Conservation (phyloP, 2,329 filamentous ascomycete genomes). For the Metarhizium humberi region DNA sequence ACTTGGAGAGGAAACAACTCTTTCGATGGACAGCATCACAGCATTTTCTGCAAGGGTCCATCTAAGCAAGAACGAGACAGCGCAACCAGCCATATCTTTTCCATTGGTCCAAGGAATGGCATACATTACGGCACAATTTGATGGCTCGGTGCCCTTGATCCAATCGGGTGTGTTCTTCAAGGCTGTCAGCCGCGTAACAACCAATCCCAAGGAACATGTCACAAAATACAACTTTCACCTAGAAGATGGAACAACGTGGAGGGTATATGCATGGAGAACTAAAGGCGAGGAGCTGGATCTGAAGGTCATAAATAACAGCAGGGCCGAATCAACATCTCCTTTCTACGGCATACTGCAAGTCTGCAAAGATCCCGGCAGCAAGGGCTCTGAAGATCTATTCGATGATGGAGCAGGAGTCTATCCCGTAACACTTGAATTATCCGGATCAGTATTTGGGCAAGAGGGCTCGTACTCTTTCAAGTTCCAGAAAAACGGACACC, state of each 20-base stretch:
- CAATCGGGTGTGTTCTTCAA: conserved; percentile 68
- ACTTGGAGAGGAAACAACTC: conserved; percentile 49
- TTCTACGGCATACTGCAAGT: conserved; percentile 79
- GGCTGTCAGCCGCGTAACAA: conserved; percentile 48
- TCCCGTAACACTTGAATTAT: conserved; percentile 52
- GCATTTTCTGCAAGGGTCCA: conserved; percentile 59
- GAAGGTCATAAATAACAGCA: conserved; percentile 54
- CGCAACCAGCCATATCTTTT: conserved; percentile 57
- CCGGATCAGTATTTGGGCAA: conserved; percentile 49
- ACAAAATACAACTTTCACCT: conserved; percentile 69
- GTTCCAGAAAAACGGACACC: conserved; percentile 63
- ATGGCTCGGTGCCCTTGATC: conserved; percentile 59
- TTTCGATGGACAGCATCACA: conserved; percentile 45
- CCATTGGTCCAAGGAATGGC: conserved; percentile 85
- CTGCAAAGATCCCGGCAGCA: conserved; percentile 59
- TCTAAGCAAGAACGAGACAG: conserved; percentile 44
- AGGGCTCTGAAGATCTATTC: conserved; percentile 53
- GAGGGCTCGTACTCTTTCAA: conserved; percentile 63
- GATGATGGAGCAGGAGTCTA: conserved; percentile 72
- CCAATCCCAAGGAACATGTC: conserved; percentile 52
- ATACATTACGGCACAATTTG: conserved; percentile 73
- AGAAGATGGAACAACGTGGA: conserved; percentile 66
- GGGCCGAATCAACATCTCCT: conserved; percentile 52
- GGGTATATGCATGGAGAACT: conserved; percentile 63
- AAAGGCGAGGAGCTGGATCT: conserved; percentile 56